These are phyloP conservation scores for Rheum nobile DNA, from an alignment of 148 eudicot genomes.

Conservation along the genomic window DNA sequence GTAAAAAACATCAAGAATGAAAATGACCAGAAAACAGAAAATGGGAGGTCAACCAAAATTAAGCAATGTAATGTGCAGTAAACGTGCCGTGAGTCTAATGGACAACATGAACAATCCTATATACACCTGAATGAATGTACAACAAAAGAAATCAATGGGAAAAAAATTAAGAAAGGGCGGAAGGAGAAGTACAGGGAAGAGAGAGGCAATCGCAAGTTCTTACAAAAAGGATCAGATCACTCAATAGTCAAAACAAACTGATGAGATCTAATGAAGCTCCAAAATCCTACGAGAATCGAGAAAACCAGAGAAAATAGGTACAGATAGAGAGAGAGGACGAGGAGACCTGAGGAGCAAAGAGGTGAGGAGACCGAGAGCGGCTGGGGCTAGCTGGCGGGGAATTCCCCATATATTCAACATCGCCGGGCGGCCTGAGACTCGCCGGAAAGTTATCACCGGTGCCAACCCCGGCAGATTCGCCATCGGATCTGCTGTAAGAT, in stretches of 20 bases:
- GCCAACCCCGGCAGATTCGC: neutral
- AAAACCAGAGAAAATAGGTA: neutral
- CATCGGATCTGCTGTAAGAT: conserved; percentile 15
- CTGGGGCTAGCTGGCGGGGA: conserved; percentile 38
- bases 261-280: neutral
- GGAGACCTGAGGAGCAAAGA: conserved; percentile 58
- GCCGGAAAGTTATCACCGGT: conserved; percentile 10
- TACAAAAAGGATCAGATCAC: neutral
- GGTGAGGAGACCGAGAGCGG: conserved; percentile 36
- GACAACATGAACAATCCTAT: too few species aligned
- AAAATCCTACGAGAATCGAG: neutral
- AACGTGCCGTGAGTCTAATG: neutral
- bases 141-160: neutral
- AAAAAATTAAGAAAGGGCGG: too few species aligned
- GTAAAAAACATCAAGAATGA: neutral
- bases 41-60: neutral
- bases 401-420: conserved; percentile 29
- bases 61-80: neutral
- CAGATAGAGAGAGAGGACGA: neutral
- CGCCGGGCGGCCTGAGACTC: conserved; percentile 13
- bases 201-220: neutral
- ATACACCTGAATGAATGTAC: neutral
- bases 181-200: too few species aligned
- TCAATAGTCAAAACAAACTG: neutral
- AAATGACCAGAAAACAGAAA: neutral